Base-by-base conservation (phyloP, 306 rosid genomes). In the Trifolium dubium region DNA sequence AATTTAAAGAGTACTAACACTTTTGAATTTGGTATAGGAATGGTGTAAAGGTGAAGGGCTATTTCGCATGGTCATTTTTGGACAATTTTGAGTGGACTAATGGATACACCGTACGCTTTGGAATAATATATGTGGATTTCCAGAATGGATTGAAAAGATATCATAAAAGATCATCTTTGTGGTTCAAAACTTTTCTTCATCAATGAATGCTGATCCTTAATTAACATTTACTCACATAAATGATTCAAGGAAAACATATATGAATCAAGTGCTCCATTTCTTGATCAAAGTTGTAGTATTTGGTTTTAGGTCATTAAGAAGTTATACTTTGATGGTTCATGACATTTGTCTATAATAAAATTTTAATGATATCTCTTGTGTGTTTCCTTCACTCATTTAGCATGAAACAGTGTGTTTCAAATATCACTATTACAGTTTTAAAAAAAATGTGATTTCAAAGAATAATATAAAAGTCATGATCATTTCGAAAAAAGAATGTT, bases 31-130 rank as follows among this genome's bases (percentile, higher is more conserved):
- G 75, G 50, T 51, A 18, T 23, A 89, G 89, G 77, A 74, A 72
- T 75, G 91, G 91, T 18, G 89, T 77, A 28, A 84, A 81, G 30
- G 89, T 86, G 77, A 89, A 79, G 78, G 91, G 91, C 3, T 89
- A 82, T 79, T 87, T 89, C 67, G 75, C 87, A 50, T 89, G 92
- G 95, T 87, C 92, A 40, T 82, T 89, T 61, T 75, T 89, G 67
- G 94, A 89, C 82, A 85, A 85, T 58, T 89, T 83, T 13, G 89
- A 89, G 54, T 89, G 89, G 93, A 8, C 0, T n/a, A 50, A 68
- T 8, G 90, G 92, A 5, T 87, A 89, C 59, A 73, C 75, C 0
- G 81, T 86, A 47, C 83, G 89, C 0, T 89, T 89, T 51, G 96
- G 90, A 11, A 73, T 86, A 8, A 81, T 82, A 11, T 87, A 76